A percentile compares a stretch with the other conserved stretches of the same genome.
Evolutionary conservation across 202 grass and related monocot species (phyloP).

Genomic region (Schoenoplectus triqueter): DNA sequence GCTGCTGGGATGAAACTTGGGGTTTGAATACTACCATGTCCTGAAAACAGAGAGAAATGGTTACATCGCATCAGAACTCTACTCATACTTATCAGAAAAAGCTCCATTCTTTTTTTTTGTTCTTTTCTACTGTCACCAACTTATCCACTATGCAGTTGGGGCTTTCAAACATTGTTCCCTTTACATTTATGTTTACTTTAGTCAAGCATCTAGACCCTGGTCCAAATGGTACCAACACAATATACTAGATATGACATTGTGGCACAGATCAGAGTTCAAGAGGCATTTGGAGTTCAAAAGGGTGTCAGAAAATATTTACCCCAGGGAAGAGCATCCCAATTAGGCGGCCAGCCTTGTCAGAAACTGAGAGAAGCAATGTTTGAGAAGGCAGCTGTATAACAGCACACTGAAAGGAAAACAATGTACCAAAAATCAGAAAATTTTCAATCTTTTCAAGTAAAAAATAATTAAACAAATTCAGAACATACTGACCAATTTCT

Average conservation of each 20-base stretch:
- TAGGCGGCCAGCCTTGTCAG: slow-evolving; percentile 82
- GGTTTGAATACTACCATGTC: slow-evolving; percentile 99
- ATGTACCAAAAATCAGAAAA: slow-evolving; percentile 32
- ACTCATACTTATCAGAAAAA: background rate
- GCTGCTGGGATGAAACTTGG: slow-evolving; percentile 73
- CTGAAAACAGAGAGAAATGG: slow-evolving; percentile 39
- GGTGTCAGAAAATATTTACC: slow-evolving; percentile 42
- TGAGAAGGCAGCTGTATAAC: slow-evolving; percentile 93
- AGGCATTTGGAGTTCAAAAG: background rate
- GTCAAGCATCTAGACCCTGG: background rate
- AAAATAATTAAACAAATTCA: slow-evolving; percentile 23
- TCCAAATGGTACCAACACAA: background rate
- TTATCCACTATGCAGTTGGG: background rate
- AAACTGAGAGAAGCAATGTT: slow-evolving; percentile 85
- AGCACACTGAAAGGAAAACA: slow-evolving; percentile 62
- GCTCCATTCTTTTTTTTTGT: too few species aligned
- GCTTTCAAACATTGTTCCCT: background rate
- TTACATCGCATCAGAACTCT: slow-evolving; percentile 21
- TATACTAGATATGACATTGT: background rate
- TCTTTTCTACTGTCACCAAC: background rate
- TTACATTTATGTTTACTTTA: background rate
- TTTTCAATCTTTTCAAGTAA: background rate
- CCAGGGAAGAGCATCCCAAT: slow-evolving; percentile 99
- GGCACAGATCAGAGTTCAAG: background rate
- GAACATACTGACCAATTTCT: slow-evolving; percentile 70